Percentiles rank a stretch among this genome's conserved stretches.
These are phyloP conservation scores for Eucalyptus pumila DNA, from an alignment of 345 rosid species.

Conservation along the genomic window DNA sequence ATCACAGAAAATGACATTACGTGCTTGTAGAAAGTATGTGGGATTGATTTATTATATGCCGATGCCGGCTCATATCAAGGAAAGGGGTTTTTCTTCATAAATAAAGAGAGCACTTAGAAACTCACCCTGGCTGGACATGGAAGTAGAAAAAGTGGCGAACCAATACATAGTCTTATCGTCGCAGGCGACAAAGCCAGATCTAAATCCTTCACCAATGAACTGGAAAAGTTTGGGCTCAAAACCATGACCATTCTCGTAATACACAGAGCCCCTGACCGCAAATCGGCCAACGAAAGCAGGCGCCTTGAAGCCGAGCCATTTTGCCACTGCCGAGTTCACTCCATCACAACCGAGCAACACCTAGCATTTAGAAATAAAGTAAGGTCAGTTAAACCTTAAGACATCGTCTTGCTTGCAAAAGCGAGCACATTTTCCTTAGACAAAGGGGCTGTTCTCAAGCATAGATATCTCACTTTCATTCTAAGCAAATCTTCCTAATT, in stretches of 20 bases:
- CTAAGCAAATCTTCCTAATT: background rate
- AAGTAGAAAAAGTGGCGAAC: slow-evolving; percentile 2
- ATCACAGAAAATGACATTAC: background rate
- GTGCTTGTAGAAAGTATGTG: background rate
- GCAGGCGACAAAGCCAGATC: slow-evolving; percentile 41
- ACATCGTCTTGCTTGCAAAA: background rate
- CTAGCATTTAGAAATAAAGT: slow-evolving; percentile 3
- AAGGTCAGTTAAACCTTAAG: background rate
- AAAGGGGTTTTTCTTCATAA: no score
- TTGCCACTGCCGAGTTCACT: slow-evolving; percentile 54
- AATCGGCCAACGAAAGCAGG: slow-evolving; percentile 18
- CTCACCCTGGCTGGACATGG: slow-evolving; percentile 13
- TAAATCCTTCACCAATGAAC: slow-evolving; percentile 32
- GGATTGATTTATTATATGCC: background rate
- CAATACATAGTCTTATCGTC: slow-evolving; percentile 10
- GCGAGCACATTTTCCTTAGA: background rate
- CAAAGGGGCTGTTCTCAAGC: background rate
- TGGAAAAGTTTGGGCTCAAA: slow-evolving; percentile 14
- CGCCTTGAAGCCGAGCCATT: slow-evolving; percentile 49
- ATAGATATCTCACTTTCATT: background rate
- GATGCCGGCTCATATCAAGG: no score
- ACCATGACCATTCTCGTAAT: slow-evolving; percentile 22
- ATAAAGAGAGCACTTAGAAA: no score
- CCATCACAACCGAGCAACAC: slow-evolving; percentile 71
- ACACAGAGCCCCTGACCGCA: slow-evolving; percentile 30